Evolutionary conservation across 345 rosid species (phyloP).

Genomic region (Heritiera fomes): DNA sequence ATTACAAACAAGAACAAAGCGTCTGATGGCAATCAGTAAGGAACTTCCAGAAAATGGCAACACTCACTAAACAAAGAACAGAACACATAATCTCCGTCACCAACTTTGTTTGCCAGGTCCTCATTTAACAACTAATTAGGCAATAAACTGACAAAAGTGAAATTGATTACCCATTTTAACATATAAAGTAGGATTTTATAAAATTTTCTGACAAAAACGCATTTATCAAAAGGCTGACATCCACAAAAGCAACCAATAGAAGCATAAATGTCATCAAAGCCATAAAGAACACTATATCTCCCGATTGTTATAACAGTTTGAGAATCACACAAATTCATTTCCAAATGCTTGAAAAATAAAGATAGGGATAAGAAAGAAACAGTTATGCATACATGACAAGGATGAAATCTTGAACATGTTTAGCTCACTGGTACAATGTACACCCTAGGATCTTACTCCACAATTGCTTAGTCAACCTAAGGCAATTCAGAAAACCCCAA

Average conservation of each 20-base stretch:
- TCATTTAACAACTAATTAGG: constrained; percentile 2
- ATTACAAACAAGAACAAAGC: constrained; percentile 8
- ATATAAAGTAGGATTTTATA: constrained; percentile 1
- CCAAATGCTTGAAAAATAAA: neutral
- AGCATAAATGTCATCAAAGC: neutral
- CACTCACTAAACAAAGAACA: neutral
- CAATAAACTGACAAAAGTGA: neutral
- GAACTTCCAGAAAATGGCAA: neutral
- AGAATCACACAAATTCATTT: neutral
- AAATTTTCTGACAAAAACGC: neutral
- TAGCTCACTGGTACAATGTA: neutral
- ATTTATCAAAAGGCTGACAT: neutral
- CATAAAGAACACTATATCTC: neutral
- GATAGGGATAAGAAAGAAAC: neutral
- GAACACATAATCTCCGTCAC: neutral
- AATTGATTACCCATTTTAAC: neutral
- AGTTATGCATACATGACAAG: neutral
- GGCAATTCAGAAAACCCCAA: neutral
- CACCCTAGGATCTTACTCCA: neutral
- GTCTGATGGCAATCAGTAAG: neutral
- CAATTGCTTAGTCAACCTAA: neutral
- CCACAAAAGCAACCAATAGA: neutral
- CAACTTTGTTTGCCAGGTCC: neutral
- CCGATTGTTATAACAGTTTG: neutral
- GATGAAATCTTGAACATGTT: neutral